Evolutionary conservation across 331 rosid species (phyloP), one percentile per base, ranked within the genome.

Genomic region (Malus hybrid): DNA sequence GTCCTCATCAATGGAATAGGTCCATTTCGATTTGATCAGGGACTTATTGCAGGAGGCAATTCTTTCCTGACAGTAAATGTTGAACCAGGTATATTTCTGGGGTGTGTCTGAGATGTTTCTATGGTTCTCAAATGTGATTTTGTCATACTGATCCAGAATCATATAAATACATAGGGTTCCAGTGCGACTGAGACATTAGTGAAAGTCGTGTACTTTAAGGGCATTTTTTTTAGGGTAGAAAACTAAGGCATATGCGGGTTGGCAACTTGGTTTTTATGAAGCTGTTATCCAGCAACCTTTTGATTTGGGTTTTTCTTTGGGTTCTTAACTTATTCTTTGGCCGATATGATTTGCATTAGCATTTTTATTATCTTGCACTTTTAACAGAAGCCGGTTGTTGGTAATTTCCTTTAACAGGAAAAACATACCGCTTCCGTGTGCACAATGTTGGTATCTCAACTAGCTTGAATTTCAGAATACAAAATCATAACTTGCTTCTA

Each of bases 381-480:
- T 44, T 44, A 62, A 61, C 33, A 14, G 62, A 7, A 76, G 31
- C 50, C 6, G 62, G 46, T 27, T 48, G 78, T 46, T 79, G 57
- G 64, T 55, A 75, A 48, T 81, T 62, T 20, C 86, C 73, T 79
- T 69, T 39, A 77, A 81, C 89, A 93, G 98, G 98, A 77, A 91
- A 87, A 83, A 93, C 90, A 67, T 91, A 93, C 71, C 93, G 97
- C 61, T 27, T 93, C 39, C 82, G 94, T 62, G 97, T 93, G 80
- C 97, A 93, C 85, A 93, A 93, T 77, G 93, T 93, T 42, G 97
- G 98, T 22, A 89, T 88, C 84, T 87, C 97, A 64, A 88, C 98
- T 10, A 93, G 96, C 83, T 80, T 93, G 87, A 91, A 93, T 78
- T 93, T 93, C 77, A 83, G 93, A 72, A 89, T 93, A 75, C 98